These are phyloP conservation scores for Mycosphaerella sp. DNA, from an alignment of 2,329 filamentous ascomycete species.

Conservation along the genomic window DNA sequence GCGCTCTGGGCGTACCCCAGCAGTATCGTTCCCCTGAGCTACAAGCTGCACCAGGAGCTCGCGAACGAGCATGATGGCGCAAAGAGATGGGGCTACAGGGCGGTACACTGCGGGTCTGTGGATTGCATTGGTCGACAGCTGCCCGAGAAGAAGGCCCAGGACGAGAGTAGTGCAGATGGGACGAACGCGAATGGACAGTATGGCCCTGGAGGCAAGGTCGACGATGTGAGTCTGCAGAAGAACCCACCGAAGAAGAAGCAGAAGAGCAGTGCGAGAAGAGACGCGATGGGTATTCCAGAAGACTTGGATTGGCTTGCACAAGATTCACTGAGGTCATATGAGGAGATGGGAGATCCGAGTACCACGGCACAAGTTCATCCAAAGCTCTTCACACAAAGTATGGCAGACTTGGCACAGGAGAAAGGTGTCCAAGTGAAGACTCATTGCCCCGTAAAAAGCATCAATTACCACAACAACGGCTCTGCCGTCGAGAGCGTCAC, in stretches of 20 bases:
- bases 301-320: constrained; percentile 81
- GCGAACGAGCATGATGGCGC: constrained; percentile 76
- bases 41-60: constrained; percentile 72
- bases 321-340: constrained; percentile 61
- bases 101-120: constrained; percentile 65
- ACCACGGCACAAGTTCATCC: constrained; percentile 94
- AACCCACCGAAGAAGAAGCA: constrained; percentile 26
- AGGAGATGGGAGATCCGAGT: constrained; percentile 72
- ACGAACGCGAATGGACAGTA: constrained; percentile 30
- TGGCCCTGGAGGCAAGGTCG: constrained; percentile 14
- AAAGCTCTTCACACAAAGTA: constrained; percentile 78
- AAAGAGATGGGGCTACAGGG: constrained; percentile 78
- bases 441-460: constrained; percentile 58
- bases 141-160: constrained; percentile 17
- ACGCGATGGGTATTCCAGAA: constrained; percentile 58
- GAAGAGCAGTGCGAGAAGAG: constrained; percentile 45
- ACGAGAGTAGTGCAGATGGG: constrained; percentile 27
- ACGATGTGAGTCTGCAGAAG: constrained; percentile 51
- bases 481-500: constrained; percentile 56
- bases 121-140: constrained; percentile 45
- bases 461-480: constrained; percentile 47
- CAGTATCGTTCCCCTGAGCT: constrained; percentile 78
- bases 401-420: constrained; percentile 67
- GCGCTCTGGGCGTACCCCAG: constrained; percentile 87
- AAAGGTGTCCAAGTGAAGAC: constrained; percentile 53